phyloP scores from a whole-genome alignment of 2,329 filamentous ascomycete species.

The Ophiostoma sp. region DNA sequence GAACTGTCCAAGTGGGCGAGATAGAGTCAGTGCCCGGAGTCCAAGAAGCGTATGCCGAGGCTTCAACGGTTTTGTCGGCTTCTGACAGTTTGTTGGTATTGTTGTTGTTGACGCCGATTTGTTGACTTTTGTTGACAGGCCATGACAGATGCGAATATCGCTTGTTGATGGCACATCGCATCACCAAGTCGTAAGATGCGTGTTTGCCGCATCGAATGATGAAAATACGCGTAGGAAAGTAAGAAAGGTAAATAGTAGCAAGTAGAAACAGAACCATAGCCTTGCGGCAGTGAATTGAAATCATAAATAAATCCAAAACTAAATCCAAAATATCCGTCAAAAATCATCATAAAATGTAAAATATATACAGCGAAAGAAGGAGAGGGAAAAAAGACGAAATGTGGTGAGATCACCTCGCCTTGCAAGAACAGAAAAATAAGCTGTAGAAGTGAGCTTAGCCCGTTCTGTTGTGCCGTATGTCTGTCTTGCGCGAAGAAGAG shows the following conservation, averaged over 20 bases:
- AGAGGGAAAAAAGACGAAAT: neutral
- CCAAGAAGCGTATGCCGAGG: slow-evolving; percentile 17
- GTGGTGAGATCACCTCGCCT: neutral
- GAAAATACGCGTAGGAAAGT: neutral
- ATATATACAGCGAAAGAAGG: neutral
- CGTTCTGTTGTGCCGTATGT: neutral
- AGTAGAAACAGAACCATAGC: neutral
- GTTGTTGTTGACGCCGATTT: neutral
- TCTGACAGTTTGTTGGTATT: neutral
- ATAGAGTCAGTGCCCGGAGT: neutral
- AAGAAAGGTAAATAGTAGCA: neutral
- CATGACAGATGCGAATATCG: neutral
- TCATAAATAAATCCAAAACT: neutral
- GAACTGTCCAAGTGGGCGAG: neutral
- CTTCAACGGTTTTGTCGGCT: neutral
- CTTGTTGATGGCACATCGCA: neutral
- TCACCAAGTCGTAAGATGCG: neutral
- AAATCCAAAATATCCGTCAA: neutral
- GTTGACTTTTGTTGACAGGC: neutral
- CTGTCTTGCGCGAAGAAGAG: neutral
- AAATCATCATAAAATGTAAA: neutral
- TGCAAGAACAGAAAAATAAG: neutral
- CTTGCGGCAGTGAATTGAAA: neutral
- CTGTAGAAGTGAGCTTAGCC: neutral
- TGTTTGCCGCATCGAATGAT: neutral